These are phyloP conservation scores for Wallacemonas sp. DNA, from an alignment of 208 protist genomes.

Conservation along the genomic window DNA sequence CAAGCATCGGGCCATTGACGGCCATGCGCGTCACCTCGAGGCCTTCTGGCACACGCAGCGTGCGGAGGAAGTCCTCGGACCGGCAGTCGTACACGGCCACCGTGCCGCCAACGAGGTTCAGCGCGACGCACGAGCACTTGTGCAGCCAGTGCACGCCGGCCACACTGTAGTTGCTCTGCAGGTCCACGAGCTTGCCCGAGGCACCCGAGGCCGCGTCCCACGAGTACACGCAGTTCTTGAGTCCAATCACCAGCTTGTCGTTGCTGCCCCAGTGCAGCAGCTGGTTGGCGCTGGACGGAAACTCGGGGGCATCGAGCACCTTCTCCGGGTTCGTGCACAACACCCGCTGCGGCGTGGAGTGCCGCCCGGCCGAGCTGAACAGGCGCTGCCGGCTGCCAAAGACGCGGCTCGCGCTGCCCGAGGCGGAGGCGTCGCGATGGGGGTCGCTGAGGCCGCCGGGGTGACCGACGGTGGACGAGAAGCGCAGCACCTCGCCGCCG, in stretches of 20 bases:
- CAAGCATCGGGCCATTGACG: conserved; percentile 71
- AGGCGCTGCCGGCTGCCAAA: conserved; percentile 23
- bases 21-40: conserved; percentile 57
- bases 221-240: conserved; percentile 71
- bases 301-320: conserved; percentile 80
- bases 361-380: conserved; percentile 25
- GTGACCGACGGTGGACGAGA: conserved; percentile 15
- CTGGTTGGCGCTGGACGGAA: conserved; percentile 54
- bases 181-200: conserved; percentile 55
- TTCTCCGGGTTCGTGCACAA: conserved; percentile 76
- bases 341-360: conserved; percentile 24
- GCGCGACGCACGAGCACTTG: conserved; percentile 70
- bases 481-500: conserved; percentile 47
- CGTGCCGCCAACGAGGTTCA: conserved; percentile 53
- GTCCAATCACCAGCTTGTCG: conserved; percentile 81
- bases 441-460: not conserved
- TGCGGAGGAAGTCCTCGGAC: conserved; percentile 60
- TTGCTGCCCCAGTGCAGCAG: conserved; percentile 86
- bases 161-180: conserved; percentile 52
- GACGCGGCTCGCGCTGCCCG: conserved; percentile 12
- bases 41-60: conserved; percentile 42
- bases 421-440: conserved; percentile 3
- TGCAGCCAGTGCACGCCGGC: conserved; percentile 77
- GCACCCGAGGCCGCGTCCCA: conserved; percentile 67
- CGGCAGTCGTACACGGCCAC: conserved; percentile 77